Conservation (phyloP, 2,329 filamentous ascomycete species). For the Aspergillus chevalieri region DNA sequence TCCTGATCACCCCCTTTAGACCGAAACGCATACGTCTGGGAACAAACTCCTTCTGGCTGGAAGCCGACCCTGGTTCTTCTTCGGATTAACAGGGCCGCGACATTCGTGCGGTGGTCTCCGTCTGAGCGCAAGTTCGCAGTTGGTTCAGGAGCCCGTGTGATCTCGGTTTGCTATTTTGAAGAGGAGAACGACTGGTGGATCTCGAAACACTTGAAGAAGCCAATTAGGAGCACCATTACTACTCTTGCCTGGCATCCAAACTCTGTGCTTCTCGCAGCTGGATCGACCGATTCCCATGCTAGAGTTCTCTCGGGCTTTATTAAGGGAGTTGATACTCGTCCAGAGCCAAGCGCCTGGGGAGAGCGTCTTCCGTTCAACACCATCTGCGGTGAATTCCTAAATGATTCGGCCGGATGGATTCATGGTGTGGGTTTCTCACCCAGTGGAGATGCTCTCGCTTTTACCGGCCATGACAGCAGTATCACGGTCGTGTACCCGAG, state of each 20-base stretch:
- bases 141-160: slow-evolving; percentile 88
- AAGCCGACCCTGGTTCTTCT: slow-evolving; percentile 96
- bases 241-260: slow-evolving; percentile 96
- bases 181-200: slow-evolving; percentile 99
- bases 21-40: slow-evolving; percentile 97
- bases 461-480: slow-evolving; percentile 90
- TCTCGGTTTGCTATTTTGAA: slow-evolving; percentile 97
- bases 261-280: slow-evolving; percentile 86
- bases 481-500: slow-evolving; percentile 94
- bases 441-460: slow-evolving; percentile 85
- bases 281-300: slow-evolving; percentile 95
- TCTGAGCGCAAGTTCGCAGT: slow-evolving; percentile 97
- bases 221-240: slow-evolving; percentile 93
- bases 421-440: slow-evolving; percentile 91
- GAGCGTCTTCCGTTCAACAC: slow-evolving; percentile 97
- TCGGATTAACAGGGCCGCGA: slow-evolving; percentile 92
- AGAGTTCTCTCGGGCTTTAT: slow-evolving; percentile 93
- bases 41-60: slow-evolving; percentile 84
- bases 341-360: slow-evolving; percentile 84
- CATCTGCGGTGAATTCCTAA: slow-evolving; percentile 91
- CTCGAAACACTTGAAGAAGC: slow-evolving; percentile 98
- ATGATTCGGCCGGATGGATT: slow-evolving; percentile 95
- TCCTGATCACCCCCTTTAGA: slow-evolving; percentile 49
- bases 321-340: slow-evolving; percentile 84
- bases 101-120: slow-evolving; percentile 94